These are phyloP conservation scores for Turritis glabra DNA, from an alignment of 345 rosid species.

Conservation along the genomic window DNA sequence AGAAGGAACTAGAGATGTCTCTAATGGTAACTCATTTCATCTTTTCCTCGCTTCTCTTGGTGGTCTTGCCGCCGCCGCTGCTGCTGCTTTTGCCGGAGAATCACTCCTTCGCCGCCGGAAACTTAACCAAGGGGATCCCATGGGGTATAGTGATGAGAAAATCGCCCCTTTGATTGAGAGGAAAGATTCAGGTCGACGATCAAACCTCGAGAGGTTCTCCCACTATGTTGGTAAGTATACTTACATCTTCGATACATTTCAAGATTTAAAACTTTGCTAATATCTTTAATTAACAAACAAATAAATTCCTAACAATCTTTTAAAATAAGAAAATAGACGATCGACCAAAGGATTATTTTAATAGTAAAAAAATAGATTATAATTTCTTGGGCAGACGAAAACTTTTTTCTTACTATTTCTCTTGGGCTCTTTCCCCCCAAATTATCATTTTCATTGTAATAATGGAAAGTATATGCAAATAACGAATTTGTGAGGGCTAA, in stretches of 20 bases:
- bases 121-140: slow-evolving; percentile 12
- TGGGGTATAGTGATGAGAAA: slow-evolving; percentile 19
- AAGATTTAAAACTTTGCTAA: neutral
- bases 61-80: slow-evolving; percentile 23
- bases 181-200: slow-evolving; percentile 54
- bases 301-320: neutral
- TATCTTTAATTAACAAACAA: neutral
- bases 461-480: neutral
- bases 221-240: slow-evolving; percentile 65
- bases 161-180: slow-evolving; percentile 50
- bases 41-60: slow-evolving; percentile 30
- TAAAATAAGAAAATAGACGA: neutral
- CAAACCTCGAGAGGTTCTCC: slow-evolving; percentile 71
- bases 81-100: slow-evolving; percentile 29
- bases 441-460: neutral
- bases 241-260: slow-evolving; percentile 7
- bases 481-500: neutral
- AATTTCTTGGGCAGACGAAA: neutral
- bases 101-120: slow-evolving; percentile 9
- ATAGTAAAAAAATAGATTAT: neutral
- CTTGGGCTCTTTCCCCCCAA: neutral
- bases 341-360: neutral
- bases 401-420: neutral
- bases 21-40: slow-evolving; percentile 17
- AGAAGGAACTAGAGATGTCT: slow-evolving; percentile 32